Evolutionary conservation across 768 basidiomycete genomes (phyloP), one percentile per base, ranked within the genome.

Genomic region (Phlebiopsis flavidoalba): DNA sequence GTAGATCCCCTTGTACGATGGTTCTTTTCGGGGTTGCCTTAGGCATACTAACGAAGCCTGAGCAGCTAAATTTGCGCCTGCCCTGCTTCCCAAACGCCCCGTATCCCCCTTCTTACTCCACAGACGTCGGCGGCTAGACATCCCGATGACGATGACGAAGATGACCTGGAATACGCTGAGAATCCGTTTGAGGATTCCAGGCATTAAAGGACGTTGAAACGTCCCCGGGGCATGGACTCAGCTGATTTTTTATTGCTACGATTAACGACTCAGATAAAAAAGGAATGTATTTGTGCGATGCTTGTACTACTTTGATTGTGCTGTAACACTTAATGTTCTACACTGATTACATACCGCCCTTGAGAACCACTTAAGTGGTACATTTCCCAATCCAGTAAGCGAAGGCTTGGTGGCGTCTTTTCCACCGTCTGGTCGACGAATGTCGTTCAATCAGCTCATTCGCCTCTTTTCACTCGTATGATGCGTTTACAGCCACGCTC

Each of bases 91-190:
- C 5, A 90, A 89, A 72, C 82, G 85, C 0, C 88, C 89, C 6
- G 89, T n/a, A n/a, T 91, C 14, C 85, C 87, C 8, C 76, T 88
- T 36, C 68, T 76, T 19, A 68, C 66, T 62, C 62, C 68, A 43
- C 64, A 69, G 59, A 60, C 71, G 3, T 59, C 58, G 2, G 58
- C 48, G 12, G 48, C 58, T 2, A 49, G 31, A n/a, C 31, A 36
- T 36, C 55, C 48, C 45, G n/a, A 47, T 36, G 53, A 63, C 51
- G 59, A 65, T 47, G 53, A 50, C 19, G 40, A 53, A 2, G 84
- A 85, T 58, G 85, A 82, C n/a, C 67, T 88, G 64, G 88, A 89
- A 71, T 90, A 88, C 70, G 79, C 81, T 3, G 87, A 89, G 78
- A 89, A 84, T 65, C 88, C 88, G 37, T 91, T 91, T 62, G 87